A percentile compares a stretch with the other conserved stretches of the same genome.
Conservation (phyloP, 805 yeast species). For the Candida vaughaniae region DNA sequence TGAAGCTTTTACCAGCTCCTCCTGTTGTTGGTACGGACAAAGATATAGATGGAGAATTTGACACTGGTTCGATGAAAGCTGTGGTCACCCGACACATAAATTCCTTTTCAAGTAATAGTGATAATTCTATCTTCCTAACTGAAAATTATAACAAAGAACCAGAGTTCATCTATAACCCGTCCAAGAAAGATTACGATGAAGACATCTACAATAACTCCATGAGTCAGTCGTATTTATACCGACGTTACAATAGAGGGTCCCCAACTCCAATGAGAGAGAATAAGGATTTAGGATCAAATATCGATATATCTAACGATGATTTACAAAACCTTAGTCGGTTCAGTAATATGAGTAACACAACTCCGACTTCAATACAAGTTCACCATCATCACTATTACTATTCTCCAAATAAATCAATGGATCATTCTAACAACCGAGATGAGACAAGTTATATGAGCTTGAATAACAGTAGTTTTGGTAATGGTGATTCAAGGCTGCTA, state of each 20-base stretch:
- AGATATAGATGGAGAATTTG: conserved; percentile 26
- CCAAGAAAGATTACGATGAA: conserved; percentile 16
- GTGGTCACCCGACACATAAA: conserved; percentile 13
- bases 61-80: conserved; percentile 14
- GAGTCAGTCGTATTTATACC: conserved; percentile 16
- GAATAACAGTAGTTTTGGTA: conserved; percentile 1
- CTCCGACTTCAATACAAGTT: conserved; percentile 18
- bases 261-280: background rate
- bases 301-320: background rate
- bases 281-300: too few relatives aligned
- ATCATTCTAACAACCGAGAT: conserved; percentile 1
- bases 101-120: conserved; percentile 16
- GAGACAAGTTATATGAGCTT: conserved; percentile 5
- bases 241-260: conserved; percentile 10
- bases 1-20: conserved; percentile 27
- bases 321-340: background rate
- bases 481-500: background rate
- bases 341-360: conserved; percentile 3
- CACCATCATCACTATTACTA: conserved; percentile 50
- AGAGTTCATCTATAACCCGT: conserved; percentile 19
- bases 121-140: conserved; percentile 9
- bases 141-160: conserved; percentile 5
- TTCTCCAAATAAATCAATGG: conserved; percentile 5
- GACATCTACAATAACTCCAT: conserved; percentile 9
- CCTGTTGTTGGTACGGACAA: background rate